phyloP scores from a whole-genome alignment of 768 basidiomycete species.

The Pleurotus eryngii region DNA sequence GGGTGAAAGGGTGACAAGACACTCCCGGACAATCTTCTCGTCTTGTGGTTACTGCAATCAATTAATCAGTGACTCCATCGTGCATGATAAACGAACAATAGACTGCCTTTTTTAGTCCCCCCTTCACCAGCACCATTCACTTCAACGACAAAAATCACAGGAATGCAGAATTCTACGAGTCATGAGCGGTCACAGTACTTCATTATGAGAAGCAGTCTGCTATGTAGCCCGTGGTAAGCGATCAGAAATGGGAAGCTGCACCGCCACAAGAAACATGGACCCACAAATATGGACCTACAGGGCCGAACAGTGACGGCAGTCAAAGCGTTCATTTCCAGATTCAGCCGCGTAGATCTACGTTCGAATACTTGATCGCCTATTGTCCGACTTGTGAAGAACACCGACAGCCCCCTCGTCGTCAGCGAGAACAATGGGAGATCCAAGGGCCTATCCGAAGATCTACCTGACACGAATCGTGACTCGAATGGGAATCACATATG shows the following conservation, averaged over 20 bases:
- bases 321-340: slow-evolving; percentile 2
- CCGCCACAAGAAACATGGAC: slow-evolving; percentile 45
- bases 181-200: too few species aligned
- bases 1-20: too few species aligned
- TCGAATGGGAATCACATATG: neutral
- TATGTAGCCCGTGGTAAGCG: too few species aligned
- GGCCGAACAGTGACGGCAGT: slow-evolving; percentile 6
- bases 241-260: slow-evolving; percentile 18
- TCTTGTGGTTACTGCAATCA: too few species aligned
- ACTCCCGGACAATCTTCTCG: too few species aligned
- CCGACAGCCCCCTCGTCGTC: neutral
- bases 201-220: too few species aligned
- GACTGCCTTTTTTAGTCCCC: too few species aligned
- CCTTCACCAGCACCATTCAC: too few species aligned
- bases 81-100: too few species aligned
- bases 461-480: neutral
- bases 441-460: neutral
- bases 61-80: too few species aligned
- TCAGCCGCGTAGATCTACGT: neutral
- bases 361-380: slow-evolving; percentile 1
- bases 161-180: too few species aligned
- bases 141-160: too few species aligned
- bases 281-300: slow-evolving; percentile 27
- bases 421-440: slow-evolving; percentile 8
- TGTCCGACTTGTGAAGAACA: slow-evolving; percentile 4